These are phyloP conservation scores for Euphorbia celastroides DNA, from an alignment of 441 rosid genomes.

Conservation along the genomic window DNA sequence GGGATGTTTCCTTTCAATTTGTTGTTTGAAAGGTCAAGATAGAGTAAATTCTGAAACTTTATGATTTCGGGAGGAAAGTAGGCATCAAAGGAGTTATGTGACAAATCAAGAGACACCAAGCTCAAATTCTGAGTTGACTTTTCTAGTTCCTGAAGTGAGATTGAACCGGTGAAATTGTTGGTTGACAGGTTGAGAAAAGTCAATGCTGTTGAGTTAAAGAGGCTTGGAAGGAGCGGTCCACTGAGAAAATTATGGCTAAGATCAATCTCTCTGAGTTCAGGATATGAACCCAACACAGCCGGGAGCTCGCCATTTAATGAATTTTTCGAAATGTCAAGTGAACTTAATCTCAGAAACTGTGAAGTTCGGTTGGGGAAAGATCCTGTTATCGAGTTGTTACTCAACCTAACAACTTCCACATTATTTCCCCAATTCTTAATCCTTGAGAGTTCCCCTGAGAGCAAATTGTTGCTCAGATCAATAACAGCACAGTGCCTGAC, in stretches of 20 bases:
- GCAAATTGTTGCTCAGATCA: constrained; percentile 67
- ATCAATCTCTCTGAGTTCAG: constrained; percentile 52
- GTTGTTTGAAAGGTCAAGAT: constrained; percentile 63
- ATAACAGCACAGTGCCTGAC: constrained; percentile 38
- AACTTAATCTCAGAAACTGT: constrained; percentile 49
- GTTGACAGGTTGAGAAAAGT: constrained; percentile 59
- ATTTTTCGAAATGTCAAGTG: constrained; percentile 53
- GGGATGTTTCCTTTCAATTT: constrained; percentile 63
- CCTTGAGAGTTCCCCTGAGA: constrained; percentile 55
- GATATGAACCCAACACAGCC: constrained; percentile 36
- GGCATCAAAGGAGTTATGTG: constrained; percentile 61
- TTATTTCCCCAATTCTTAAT: constrained; percentile 65
- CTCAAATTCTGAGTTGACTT: constrained; percentile 39
- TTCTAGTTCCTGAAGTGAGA: constrained; percentile 44
- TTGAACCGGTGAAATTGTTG: constrained; percentile 59
- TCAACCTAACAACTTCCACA: constrained; percentile 61
- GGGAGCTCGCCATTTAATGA: constrained; percentile 58
- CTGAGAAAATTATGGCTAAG: constrained; percentile 61
- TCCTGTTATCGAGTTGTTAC: constrained; percentile 72
- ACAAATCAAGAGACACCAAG: constrained; percentile 73
- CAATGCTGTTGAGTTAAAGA: constrained; percentile 52
- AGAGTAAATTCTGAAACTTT: constrained; percentile 39
- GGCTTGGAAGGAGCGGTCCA: constrained; percentile 54
- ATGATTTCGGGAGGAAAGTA: constrained; percentile 56
- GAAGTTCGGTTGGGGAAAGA: constrained; percentile 54